Conservation (phyloP, 306 rosid genomes). For the Cucumis melo region DNA sequence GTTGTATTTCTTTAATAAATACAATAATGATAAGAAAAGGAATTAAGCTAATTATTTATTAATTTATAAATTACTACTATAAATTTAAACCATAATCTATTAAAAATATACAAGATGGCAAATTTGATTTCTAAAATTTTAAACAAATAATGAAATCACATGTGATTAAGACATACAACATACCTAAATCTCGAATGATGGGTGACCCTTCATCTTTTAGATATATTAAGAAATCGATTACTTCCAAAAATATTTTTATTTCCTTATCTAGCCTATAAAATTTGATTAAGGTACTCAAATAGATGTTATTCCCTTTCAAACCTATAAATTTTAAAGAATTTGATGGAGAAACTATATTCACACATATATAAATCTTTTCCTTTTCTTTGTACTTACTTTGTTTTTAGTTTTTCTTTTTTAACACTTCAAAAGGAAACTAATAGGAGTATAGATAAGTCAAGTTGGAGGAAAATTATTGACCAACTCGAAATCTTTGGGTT, state of each 20-base stretch:
- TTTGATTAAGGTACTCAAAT: not conserved
- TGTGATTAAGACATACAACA: too few species aligned
- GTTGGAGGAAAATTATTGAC: too few species aligned
- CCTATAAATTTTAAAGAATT: not conserved
- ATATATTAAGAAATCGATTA: not conserved
- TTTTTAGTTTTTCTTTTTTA: too few species aligned
- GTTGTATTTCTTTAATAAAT: not conserved
- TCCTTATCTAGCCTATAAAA: not conserved
- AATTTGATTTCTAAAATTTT: too few species aligned
- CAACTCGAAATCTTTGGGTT: too few species aligned
- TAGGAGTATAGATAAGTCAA: too few species aligned
- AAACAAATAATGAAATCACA: too few species aligned
- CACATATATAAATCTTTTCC: not conserved
- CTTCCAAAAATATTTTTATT: not conserved
- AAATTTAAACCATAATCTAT: too few species aligned
- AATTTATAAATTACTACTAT: too few species aligned
- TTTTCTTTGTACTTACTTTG: too few species aligned
- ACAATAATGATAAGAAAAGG: not conserved
- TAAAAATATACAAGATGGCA: too few species aligned
- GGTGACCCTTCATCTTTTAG: not conserved
- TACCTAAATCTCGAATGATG: not conserved
- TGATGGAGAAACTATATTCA: not conserved
- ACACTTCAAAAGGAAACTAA: not conserved
- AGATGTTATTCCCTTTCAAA: not conserved
- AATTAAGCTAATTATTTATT: too few species aligned